These are phyloP conservation scores for Wickerhamomyces strasburgensis DNA, from an alignment of 805 yeast genomes.

Conservation along the genomic window DNA sequence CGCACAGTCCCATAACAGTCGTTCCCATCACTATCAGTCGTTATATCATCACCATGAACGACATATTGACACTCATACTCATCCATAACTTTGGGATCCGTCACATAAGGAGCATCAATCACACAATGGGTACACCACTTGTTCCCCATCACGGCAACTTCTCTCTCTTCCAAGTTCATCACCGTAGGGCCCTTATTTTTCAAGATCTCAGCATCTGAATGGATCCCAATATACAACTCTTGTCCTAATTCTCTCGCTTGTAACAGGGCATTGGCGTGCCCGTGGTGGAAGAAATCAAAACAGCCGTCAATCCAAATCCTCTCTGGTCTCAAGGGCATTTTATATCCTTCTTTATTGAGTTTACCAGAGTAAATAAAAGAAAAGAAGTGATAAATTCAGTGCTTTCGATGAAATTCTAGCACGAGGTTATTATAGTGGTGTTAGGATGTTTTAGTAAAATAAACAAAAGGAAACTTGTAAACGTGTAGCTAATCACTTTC, in stretches of 20 bases:
- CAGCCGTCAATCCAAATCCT: slow-evolving; percentile 96
- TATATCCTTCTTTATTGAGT: too few species aligned
- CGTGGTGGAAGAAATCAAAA: slow-evolving; percentile 96
- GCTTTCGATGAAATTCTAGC: too few species aligned
- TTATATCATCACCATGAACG: slow-evolving; percentile 98
- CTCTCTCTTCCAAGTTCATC: slow-evolving; percentile 76
- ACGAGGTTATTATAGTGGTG: too few species aligned
- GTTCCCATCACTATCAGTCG: slow-evolving; percentile 92
- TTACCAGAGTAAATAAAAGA: too few species aligned
- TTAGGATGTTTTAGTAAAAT: too few species aligned
- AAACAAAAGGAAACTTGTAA: too few species aligned
- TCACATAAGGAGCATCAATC: slow-evolving; percentile 87
- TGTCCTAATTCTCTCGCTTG: slow-evolving; percentile 85
- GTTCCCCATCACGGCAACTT: slow-evolving; percentile 82
- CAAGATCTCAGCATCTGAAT: slow-evolving; percentile 81
- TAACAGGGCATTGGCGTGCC: slow-evolving; percentile 94
- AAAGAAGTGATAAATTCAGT: too few species aligned
- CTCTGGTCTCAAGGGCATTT: background rate
- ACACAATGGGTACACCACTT: slow-evolving; percentile 79
- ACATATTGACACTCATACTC: slow-evolving; percentile 74
- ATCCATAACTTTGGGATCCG: slow-evolving; percentile 72
- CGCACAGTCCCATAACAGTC: slow-evolving; percentile 87
- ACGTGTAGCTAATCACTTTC: too few species aligned
- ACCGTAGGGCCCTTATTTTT: slow-evolving; percentile 91
- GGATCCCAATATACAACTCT: slow-evolving; percentile 81